Conservation (phyloP, 306 rosid genomes). For the Corylus heterophylla region DNA sequence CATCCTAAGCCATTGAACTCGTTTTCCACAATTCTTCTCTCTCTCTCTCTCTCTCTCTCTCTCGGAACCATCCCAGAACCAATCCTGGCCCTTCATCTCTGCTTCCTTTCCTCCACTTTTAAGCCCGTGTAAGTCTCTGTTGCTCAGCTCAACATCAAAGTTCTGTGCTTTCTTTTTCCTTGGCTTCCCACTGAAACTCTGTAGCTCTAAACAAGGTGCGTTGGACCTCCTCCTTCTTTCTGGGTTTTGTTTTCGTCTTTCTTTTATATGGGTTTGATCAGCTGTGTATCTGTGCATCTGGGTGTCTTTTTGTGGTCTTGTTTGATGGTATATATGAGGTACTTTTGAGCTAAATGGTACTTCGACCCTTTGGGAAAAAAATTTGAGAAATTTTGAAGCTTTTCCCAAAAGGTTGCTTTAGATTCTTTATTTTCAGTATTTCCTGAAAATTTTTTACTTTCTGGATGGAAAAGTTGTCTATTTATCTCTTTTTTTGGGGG, state of each 20-base stretch:
- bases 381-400: neutral
- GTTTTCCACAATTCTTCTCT: slow-evolving; percentile 39
- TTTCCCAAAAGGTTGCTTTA: neutral
- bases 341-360: neutral
- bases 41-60: neutral
- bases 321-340: neutral
- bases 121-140: neutral
- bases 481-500: neutral
- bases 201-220: slow-evolving; percentile 28
- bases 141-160: slow-evolving; percentile 4
- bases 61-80: slow-evolving; percentile 25
- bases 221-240: slow-evolving; percentile 1
- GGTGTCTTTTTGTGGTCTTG: neutral
- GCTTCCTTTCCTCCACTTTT: neutral
- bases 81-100: neutral
- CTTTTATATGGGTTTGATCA: neutral
- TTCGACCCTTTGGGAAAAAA: slow-evolving; percentile 13
- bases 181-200: slow-evolving; percentile 12
- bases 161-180: neutral
- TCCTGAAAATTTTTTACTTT: neutral
- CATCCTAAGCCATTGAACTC: slow-evolving; percentile 25
- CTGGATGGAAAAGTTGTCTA: neutral
- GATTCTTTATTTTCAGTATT: neutral
- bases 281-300: neutral
- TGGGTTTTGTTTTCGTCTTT: neutral